Evolutionary conservation across 177 flowering plant species (phyloP).

Genomic region (Tripterygium wilfordii): DNA sequence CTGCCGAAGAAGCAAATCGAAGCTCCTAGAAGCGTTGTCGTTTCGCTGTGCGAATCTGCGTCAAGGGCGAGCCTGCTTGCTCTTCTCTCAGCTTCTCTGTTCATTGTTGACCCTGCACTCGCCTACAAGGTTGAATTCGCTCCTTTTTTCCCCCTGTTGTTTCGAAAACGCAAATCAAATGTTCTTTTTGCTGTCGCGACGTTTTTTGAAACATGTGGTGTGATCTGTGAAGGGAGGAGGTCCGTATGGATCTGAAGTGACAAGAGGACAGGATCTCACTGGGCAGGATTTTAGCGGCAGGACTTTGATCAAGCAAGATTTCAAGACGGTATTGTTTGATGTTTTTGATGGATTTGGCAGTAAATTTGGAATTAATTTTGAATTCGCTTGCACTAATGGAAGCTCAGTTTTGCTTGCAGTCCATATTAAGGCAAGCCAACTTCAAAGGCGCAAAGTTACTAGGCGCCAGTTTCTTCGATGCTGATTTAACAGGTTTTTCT

Average conservation of each 20-base stretch:
- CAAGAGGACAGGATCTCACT: conserved; percentile 90
- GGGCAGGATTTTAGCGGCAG: conserved; percentile 93
- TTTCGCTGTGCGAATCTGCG: conserved; percentile 26
- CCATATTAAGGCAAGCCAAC: conserved; percentile 81
- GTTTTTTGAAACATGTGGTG: conserved; percentile 1
- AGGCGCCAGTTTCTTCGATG: conserved; percentile 98
- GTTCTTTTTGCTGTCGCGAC: background rate
- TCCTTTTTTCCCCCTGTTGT: background rate
- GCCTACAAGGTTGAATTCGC: conserved; percentile 57
- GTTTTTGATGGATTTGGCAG: too few relatives aligned
- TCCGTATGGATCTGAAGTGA: conserved; percentile 88
- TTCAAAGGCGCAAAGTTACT: conserved; percentile 85
- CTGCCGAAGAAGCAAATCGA: conserved; percentile 13
- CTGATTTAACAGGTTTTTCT: conserved; percentile 83
- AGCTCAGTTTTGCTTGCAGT: conserved; percentile 40
- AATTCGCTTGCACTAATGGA: too few relatives aligned
- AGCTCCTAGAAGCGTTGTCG: conserved; percentile 7
- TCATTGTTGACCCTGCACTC: conserved; percentile 65
- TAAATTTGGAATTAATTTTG: too few relatives aligned
- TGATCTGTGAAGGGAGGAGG: conserved; percentile 74
- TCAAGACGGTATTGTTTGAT: conserved; percentile 71
- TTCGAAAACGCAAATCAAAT: background rate
- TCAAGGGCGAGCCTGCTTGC: conserved; percentile 49
- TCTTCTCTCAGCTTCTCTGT: conserved; percentile 59
- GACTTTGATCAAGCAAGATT: conserved; percentile 86